Evolutionary conservation across 2,329 filamentous ascomycete species (phyloP).

Genomic region (Cyphellophora europaea): DNA sequence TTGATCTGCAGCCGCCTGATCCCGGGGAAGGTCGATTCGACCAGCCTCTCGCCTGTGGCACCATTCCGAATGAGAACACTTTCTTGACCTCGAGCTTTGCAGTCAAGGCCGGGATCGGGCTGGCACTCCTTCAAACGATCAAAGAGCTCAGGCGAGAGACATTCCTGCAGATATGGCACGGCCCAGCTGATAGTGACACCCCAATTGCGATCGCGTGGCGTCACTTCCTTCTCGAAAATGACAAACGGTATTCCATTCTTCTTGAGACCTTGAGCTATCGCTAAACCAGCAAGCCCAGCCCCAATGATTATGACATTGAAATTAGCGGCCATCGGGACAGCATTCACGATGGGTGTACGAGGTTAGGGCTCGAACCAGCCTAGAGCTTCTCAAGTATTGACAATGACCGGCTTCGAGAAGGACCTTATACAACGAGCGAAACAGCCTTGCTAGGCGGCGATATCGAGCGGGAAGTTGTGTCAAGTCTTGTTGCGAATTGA

Average conservation of each 20-base stretch:
- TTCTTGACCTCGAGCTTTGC: conserved; percentile 9
- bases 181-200: conserved; percentile 25
- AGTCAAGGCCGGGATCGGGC: conserved; percentile 26
- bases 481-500: too few species aligned
- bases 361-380: too few species aligned
- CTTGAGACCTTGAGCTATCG: conserved; percentile 11
- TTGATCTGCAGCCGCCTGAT: conserved; percentile 29
- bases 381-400: too few species aligned
- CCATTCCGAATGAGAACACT: conserved; percentile 15
- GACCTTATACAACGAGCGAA: too few species aligned
- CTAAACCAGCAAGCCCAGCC: conserved; percentile 8
- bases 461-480: too few species aligned
- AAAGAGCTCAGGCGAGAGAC: conserved; percentile 26
- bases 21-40: conserved; percentile 17
- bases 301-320: conserved; percentile 7
- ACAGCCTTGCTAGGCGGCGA: too few species aligned
- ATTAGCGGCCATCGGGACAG: too few species aligned
- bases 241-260: conserved; percentile 13
- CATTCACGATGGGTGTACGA: too few species aligned
- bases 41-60: conserved; percentile 19
- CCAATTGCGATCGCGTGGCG: conserved; percentile 14
- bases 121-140: conserved; percentile 22
- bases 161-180: conserved; percentile 24
- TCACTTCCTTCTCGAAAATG: conserved; percentile 12
- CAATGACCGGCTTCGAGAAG: too few species aligned